These are phyloP conservation scores for Adiantum capillusveneris DNA, from an alignment of 75 land plant genomes.

Conservation along the genomic window DNA sequence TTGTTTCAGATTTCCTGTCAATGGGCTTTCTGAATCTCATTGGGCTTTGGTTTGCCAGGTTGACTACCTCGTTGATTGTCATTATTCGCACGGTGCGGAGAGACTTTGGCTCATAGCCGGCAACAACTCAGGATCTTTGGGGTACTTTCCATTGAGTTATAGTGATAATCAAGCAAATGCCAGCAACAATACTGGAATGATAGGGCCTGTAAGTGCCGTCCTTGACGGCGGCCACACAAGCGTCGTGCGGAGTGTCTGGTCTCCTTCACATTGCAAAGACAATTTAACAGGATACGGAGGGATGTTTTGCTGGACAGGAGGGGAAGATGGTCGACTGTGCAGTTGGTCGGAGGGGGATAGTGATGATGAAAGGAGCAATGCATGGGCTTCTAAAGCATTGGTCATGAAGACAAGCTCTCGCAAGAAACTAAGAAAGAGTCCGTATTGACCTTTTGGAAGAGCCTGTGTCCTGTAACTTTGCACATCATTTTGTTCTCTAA, in stretches of 20 bases:
- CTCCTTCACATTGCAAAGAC: constrained; percentile 17
- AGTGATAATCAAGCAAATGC: background rate
- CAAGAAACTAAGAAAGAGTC: background rate
- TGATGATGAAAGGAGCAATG: constrained; percentile 27
- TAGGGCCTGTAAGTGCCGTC: constrained; percentile 64
- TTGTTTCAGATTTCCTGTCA: too few species aligned
- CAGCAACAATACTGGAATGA: constrained; percentile 16
- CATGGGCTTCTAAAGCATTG: constrained; percentile 66
- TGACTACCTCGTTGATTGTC: constrained; percentile 89
- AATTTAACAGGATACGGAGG: constrained; percentile 14
- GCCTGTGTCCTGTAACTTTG: too few species aligned
- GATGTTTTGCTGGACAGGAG: constrained; percentile 95
- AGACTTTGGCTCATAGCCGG: constrained; percentile 84
- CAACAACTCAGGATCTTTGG: constrained; percentile 65
- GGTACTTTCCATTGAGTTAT: constrained; percentile 69
- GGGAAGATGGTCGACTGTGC: constrained; percentile 92
- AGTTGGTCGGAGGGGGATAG: constrained; percentile 66
- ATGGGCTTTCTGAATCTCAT: too few species aligned
- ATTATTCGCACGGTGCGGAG: constrained; percentile 45
- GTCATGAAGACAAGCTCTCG: constrained; percentile 26
- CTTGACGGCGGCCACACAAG: constrained; percentile 81
- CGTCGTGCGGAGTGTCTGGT: constrained; percentile 65
- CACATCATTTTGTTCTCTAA: too few species aligned
- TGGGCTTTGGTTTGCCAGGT: constrained; percentile 70
- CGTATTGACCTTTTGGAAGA: background rate